Conservation (phyloP, 2,329 filamentous ascomycete genomes). For the Thelonectria blattea region DNA sequence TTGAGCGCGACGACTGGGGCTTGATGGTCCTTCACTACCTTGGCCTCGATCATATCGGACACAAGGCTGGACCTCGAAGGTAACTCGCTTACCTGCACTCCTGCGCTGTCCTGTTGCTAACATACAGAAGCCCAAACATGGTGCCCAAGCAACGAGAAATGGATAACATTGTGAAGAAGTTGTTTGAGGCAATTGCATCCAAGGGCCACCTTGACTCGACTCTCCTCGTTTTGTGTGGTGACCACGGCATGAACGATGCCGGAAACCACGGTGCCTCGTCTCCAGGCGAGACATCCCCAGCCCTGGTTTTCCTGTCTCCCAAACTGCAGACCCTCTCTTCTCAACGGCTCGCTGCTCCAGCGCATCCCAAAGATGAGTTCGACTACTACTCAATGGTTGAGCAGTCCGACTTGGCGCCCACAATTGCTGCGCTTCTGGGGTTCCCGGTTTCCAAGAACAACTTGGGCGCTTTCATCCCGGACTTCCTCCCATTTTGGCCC, state of each 20-base stretch:
- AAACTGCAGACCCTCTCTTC: slow-evolving; percentile 68
- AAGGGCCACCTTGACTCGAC: slow-evolving; percentile 76
- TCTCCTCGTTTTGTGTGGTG: slow-evolving; percentile 84
- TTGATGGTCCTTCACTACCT: slow-evolving; percentile 95
- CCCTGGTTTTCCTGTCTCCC: slow-evolving; percentile 88
- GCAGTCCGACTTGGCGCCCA: slow-evolving; percentile 93
- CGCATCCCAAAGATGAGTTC: slow-evolving; percentile 70
- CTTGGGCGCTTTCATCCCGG: slow-evolving; percentile 81
- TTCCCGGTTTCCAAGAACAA: slow-evolving; percentile 91
- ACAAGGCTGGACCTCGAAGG: slow-evolving; percentile 90
- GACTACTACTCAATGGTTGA: slow-evolving; percentile 86
- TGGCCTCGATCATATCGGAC: slow-evolving; percentile 95
- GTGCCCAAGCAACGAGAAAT: slow-evolving; percentile 91
- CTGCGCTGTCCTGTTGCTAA: slow-evolving; percentile 3
- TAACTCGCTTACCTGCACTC: slow-evolving; percentile 41
- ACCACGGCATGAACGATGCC: slow-evolving; percentile 99
- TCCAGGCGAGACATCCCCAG: slow-evolving; percentile 90
- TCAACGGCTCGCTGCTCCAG: slow-evolving; percentile 54
- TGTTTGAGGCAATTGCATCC: slow-evolving; percentile 77
- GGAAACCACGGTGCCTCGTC: slow-evolving; percentile 97
- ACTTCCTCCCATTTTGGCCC: slow-evolving; percentile 79
- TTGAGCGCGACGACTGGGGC: slow-evolving; percentile 83
- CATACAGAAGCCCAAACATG: slow-evolving; percentile 76
- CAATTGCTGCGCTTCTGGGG: slow-evolving; percentile 82
- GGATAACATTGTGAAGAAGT: slow-evolving; percentile 78